Evolutionary conservation across 2,329 filamentous ascomycete species (phyloP), one percentile per base, ranked within the genome.

Genomic region (Raffaelea arxii): DNA sequence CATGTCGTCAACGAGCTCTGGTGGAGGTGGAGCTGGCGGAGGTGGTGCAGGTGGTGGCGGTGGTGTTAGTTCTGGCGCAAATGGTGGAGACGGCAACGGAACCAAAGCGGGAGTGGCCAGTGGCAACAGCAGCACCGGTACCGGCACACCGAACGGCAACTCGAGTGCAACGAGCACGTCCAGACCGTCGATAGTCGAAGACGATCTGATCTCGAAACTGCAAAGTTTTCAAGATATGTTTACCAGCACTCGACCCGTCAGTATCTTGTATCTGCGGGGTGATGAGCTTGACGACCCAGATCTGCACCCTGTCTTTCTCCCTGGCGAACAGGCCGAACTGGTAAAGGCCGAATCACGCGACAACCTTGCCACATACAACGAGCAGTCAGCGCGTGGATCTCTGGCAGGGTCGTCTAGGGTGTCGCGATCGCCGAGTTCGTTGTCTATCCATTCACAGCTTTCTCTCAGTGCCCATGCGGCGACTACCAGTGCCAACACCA

Each of bases 161-260:
- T 18, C 14, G 7, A 12, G n/a, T 0, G 25, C 23, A 1, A 35
- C 49, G 1, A 25, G 43, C 4, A 48, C 24, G 11, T 61, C 64
- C 1, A 57, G 59, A 18, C 68, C 77, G 21, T 58, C 69, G n/a
- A 69, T 77, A 0, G 65, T 79, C 23, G 81, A 85, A 59, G 86
- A 92, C 56, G 87, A 92, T 57, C 63, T 91, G 22, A 84, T 89
- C 56, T 77, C 78, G 62, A 91, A 91, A 64, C 70, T 92, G 24
- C 81, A 84, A 54, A 83, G 78, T 1, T 70, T 90, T 36, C 84
- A 91, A 62, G 86, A 91, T 57, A 92, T 92, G 87, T 92, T 92
- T 60, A 86, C 82, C 16, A 92, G 86, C 58, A 90, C 86, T 5
- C 72, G 85, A 3, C 83, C 85, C 1, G 78, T 86, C 40, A 92